These are phyloP conservation scores for Collybia sp. DNA, from an alignment of 768 basidiomycete genomes.

Conservation along the genomic window DNA sequence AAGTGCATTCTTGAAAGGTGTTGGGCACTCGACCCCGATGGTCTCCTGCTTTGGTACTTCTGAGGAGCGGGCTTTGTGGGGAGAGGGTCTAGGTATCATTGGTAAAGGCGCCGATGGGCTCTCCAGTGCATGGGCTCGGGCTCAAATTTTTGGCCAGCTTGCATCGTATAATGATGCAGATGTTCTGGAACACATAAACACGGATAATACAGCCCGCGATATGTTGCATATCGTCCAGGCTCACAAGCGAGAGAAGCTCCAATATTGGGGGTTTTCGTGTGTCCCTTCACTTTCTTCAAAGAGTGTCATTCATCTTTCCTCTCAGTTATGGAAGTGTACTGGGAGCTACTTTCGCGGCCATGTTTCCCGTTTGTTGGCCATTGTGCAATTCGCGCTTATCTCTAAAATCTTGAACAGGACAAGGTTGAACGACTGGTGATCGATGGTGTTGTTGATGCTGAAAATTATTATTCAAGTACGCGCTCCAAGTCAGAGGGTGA, in stretches of 20 bases:
- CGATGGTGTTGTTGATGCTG: conserved; percentile 37
- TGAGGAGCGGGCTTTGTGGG: conserved; percentile 26
- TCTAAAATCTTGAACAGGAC: conserved; percentile 16
- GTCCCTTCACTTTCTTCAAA: conserved; percentile 1
- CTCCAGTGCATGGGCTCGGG: conserved; percentile 24
- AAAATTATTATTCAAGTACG: conserved; percentile 32
- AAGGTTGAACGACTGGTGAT: conserved; percentile 32
- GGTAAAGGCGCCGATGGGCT: conserved; percentile 21
- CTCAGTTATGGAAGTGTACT: conserved; percentile 20
- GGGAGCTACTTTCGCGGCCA: conserved; percentile 22
- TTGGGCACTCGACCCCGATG: conserved; percentile 27
- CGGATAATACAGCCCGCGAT: conserved; percentile 32
- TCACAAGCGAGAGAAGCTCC: conserved; percentile 25
- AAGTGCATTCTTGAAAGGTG: conserved; percentile 16
- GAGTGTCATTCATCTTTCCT: not conserved
- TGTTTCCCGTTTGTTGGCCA: conserved; percentile 16
- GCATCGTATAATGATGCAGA: conserved; percentile 22
- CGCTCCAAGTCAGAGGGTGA: not conserved
- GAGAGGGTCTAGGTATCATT: conserved; percentile 7
- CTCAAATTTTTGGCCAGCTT: conserved; percentile 22
- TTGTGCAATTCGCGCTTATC: not conserved
- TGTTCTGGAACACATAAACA: conserved; percentile 24
- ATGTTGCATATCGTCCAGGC: conserved; percentile 30
- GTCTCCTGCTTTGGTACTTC: conserved; percentile 29
- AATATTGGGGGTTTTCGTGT: conserved; percentile 27